Evolutionary conservation across 768 basidiomycete genomes (phyloP).

Genomic region (Naematelia encephala): DNA sequence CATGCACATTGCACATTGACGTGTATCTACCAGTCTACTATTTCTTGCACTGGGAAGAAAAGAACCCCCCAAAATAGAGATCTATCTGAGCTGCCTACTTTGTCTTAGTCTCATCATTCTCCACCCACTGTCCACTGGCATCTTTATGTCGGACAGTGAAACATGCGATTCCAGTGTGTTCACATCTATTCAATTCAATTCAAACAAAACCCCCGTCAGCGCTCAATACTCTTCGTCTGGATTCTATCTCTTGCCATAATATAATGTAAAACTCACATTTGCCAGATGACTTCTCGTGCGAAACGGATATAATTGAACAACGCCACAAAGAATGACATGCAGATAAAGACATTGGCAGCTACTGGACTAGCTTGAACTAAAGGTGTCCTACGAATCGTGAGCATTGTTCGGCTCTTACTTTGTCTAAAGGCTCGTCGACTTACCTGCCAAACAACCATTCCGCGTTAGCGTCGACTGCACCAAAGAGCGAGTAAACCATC

Average conservation of each 20-base stretch:
- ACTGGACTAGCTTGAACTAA: slow-evolving; percentile 68
- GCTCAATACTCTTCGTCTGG: not conserved
- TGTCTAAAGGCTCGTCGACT: slow-evolving; percentile 33
- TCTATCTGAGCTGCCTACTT: not conserved
- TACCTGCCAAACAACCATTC: slow-evolving; percentile 66
- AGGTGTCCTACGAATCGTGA: slow-evolving; percentile 56
- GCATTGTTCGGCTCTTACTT: slow-evolving; percentile 16
- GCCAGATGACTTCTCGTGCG: slow-evolving; percentile 70
- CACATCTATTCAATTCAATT: too few species aligned
- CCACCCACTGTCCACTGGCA: slow-evolving; percentile 46
- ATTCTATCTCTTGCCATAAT: not conserved
- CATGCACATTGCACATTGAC: too few species aligned
- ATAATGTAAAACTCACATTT: slow-evolving; percentile 48
- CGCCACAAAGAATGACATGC: slow-evolving; percentile 65
- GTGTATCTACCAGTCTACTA: too few species aligned
- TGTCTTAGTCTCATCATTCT: slow-evolving; percentile 40
- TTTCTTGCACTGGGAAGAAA: too few species aligned
- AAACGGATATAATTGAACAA: slow-evolving; percentile 71
- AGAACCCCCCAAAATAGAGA: too few species aligned
- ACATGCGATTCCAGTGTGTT: slow-evolving; percentile 89
- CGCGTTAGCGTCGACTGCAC: slow-evolving; percentile 78
- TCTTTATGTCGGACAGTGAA: slow-evolving; percentile 89
- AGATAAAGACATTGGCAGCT: slow-evolving; percentile 69
- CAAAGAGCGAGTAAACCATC: slow-evolving; percentile 76
- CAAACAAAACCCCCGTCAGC: not conserved